Base-by-base conservation (phyloP, 495 filamentous ascomycete species). In the Aspergillus wentii region DNA sequence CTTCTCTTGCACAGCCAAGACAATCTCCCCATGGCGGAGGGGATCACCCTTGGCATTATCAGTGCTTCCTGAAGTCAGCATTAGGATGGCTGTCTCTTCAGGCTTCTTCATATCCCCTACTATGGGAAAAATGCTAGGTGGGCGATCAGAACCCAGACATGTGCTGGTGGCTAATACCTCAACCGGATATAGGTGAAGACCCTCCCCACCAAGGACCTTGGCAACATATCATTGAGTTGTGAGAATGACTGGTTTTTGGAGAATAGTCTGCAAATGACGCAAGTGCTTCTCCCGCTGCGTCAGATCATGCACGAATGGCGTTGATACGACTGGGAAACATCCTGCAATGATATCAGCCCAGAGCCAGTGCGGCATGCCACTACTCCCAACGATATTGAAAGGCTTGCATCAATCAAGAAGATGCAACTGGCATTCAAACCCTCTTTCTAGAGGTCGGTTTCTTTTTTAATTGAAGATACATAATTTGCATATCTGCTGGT, bases 61-160 rank as follows among this genome's bases (percentile, higher is more conserved):
- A 9, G 66, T 74, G 41, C 61, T 71, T 3, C 76, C 76, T 1
- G 73, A 80, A 6, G 76, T 80, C 2, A 80, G 52, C 70, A 78
- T 73, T 1, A 76, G 50, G 8, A 59, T 58, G 0, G 57, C 57
- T 3, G 22, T 25, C 22, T 25, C 22, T 11, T 25, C 22, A 5
- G 22, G 6, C 6, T 6, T 25, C 11, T 25, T 25, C 6, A 25
- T 11, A 6, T 25, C 22, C 22, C 22, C 22, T 25, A 11, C 5
- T 11, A 25, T 25, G 11, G 22, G 22, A 11, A 25, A 11, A 11
- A 25, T 25, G 22, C 6, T 25, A 11, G 22, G 6, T 25, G 22
- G 11, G n/a, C n/a, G n/a, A 11, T 25, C 22, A 11, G 5, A 11
- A 11, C 5, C 5, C 6, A 5, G 5, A 6, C 22, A 11, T 25